Evolutionary conservation across 1,284 basidiomycete species (phyloP), one percentile per base, ranked within the genome.

Genomic region (Tetrapyrgos nigripes): DNA sequence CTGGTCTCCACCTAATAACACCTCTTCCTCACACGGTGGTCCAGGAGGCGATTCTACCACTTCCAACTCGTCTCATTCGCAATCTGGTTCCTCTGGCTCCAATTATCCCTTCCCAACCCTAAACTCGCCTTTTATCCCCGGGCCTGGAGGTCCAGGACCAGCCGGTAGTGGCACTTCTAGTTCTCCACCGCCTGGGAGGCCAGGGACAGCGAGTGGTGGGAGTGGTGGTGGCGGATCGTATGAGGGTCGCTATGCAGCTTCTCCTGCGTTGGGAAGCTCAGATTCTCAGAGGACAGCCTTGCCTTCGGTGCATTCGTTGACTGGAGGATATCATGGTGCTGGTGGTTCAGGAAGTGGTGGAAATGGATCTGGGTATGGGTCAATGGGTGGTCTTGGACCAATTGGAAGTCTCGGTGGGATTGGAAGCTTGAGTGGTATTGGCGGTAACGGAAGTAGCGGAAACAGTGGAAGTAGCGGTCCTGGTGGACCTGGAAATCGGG

Each of bases 101-200:
- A 45, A 21, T 3, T 58, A 47, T 37, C 46, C 52, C 31, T 58
- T 58, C 29, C 56, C 56, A 19, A 58, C 56, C 10, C 50, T 58
- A 17, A 58, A 58, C 26, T 52, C 56, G 1, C 56, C 56, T 13
- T 58, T 53, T 29, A 52, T 52, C 19, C 56, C 56, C 40, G 37
- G 13, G 43, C 54, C 2, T 46, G 48, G 31, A 49, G 47, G 54
- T 28, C 27, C n/a, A 55, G 47, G 14, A 27, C 45, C 23, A 48
- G 33, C 44, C n/a, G n/a, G n/a, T n/a, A n/a, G 26, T 19, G 3
- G 23, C 17, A 11, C 11, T n/a, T 47, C 52, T 29, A 33, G 28
- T 21, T 46, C 40, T 14, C 35, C 52, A 17, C 37, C 37, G 13
- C 37, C 37, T 17, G 37, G 37, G 6, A 11, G 37, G 17, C 28